Conservation (phyloP, 306 rosid species). For the Amphicarpaea edgeworthii region DNA sequence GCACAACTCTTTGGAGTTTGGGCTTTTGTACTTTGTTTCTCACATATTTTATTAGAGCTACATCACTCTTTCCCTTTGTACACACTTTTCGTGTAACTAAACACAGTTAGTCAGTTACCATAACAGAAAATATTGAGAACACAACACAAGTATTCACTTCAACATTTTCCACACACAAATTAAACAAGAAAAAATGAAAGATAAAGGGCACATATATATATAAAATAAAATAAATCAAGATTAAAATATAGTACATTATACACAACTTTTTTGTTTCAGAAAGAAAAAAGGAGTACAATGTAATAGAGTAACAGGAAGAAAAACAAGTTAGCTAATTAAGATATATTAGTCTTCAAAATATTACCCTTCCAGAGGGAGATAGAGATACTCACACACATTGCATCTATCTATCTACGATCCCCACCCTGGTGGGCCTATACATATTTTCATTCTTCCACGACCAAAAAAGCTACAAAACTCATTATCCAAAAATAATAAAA, state of each 20-base stretch:
- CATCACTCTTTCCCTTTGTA: neutral
- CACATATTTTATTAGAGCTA: slow-evolving; percentile 23
- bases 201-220: too few species aligned
- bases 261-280: neutral
- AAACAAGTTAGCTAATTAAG: slow-evolving; percentile 27
- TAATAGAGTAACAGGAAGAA: neutral
- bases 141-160: too few species aligned
- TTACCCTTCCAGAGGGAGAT: slow-evolving; percentile 33
- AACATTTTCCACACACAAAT: too few species aligned
- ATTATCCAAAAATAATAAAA: slow-evolving; percentile 14
- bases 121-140: too few species aligned
- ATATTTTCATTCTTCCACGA: slow-evolving; percentile 27
- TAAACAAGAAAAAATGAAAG: too few species aligned
- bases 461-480: slow-evolving; percentile 41
- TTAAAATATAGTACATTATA: slow-evolving; percentile 20
- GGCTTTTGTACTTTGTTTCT: slow-evolving; percentile 1
- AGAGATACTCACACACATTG: slow-evolving; percentile 35
- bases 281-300: slow-evolving; percentile 19
- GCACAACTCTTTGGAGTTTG: neutral
- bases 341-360: slow-evolving; percentile 40
- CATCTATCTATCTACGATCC: slow-evolving; percentile 25
- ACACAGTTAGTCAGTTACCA: neutral
- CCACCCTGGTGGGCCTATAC: slow-evolving; percentile 34
- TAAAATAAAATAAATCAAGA: neutral
- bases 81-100: slow-evolving; percentile 5